These are phyloP conservation scores for Mycena galericulata DNA, from an alignment of 768 basidiomycete species.

Conservation along the genomic window DNA sequence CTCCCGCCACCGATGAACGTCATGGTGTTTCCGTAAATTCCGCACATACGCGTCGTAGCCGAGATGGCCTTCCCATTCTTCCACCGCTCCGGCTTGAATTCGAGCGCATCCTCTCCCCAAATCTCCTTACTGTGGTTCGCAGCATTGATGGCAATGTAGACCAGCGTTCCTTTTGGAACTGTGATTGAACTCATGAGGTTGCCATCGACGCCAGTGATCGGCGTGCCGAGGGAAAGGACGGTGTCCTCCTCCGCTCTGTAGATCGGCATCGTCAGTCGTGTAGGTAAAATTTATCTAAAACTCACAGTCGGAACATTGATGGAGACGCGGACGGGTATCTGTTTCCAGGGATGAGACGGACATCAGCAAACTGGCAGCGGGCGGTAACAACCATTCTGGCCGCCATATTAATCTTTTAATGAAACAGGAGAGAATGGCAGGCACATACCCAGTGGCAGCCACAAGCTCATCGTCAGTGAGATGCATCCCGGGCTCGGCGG, in stretches of 20 bases:
- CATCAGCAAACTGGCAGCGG: not conserved
- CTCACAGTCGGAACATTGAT: not conserved
- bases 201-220: not conserved
- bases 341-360: not conserved
- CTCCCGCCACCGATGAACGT: no score
- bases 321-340: not conserved
- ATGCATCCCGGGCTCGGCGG: not conserved
- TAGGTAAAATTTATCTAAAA: not conserved
- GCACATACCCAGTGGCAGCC: not conserved
- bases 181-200: not conserved
- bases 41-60: no score
- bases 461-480: conserved; percentile 11
- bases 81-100: no score
- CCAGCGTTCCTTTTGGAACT: not conserved
- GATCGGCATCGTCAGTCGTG: not conserved
- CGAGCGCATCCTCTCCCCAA: no score
- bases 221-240: not conserved
- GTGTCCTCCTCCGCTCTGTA: not conserved
- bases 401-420: not conserved
- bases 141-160: no score
- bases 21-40: no score
- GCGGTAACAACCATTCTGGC: conserved; percentile 41
- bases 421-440: no score
- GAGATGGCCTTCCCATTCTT: no score
- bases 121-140: no score